phyloP scores from a whole-genome alignment of 176 grass and related monocot genomes.

The Sorghum bicolor region DNA sequence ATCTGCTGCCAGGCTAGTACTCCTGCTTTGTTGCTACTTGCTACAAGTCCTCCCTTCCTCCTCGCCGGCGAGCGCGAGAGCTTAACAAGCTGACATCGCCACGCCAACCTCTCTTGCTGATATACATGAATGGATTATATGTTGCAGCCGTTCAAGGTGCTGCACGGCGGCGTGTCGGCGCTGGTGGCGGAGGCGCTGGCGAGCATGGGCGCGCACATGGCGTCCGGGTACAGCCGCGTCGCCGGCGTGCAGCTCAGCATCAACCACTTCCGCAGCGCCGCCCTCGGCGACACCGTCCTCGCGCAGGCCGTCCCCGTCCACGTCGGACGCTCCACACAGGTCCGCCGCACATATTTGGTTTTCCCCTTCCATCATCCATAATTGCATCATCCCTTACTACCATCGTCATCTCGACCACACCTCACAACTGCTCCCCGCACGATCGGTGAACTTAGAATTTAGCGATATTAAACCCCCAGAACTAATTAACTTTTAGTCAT shows the following conservation, averaged over 20 bases:
- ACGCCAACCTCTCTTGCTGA: neutral
- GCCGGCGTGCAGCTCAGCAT: conserved; percentile 91
- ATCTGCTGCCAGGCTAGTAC: conserved; percentile 68
- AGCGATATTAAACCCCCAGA: no score
- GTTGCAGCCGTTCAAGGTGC: conserved; percentile 83
- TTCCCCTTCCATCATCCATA: neutral
- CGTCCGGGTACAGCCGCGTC: conserved; percentile 62
- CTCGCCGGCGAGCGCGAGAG: no score
- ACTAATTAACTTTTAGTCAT: no score
- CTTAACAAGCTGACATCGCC: neutral
- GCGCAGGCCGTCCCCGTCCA: conserved; percentile 65
- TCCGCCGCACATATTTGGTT: neutral
- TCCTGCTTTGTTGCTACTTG: neutral
- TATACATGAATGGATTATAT: no score
- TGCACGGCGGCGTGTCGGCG: conserved; percentile 84
- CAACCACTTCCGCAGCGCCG: conserved; percentile 76
- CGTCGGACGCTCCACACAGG: conserved; percentile 68
- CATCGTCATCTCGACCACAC: neutral
- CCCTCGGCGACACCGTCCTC: conserved; percentile 63
- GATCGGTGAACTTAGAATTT: no score
- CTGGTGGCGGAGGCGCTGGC: conserved; percentile 75
- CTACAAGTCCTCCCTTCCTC: neutral
- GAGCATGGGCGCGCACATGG: conserved; percentile 96
- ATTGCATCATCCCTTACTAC: neutral
- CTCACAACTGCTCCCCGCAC: no score